phyloP scores from a whole-genome alignment of 2,329 filamentous ascomycete species.

The Fusarium tuaranense region DNA sequence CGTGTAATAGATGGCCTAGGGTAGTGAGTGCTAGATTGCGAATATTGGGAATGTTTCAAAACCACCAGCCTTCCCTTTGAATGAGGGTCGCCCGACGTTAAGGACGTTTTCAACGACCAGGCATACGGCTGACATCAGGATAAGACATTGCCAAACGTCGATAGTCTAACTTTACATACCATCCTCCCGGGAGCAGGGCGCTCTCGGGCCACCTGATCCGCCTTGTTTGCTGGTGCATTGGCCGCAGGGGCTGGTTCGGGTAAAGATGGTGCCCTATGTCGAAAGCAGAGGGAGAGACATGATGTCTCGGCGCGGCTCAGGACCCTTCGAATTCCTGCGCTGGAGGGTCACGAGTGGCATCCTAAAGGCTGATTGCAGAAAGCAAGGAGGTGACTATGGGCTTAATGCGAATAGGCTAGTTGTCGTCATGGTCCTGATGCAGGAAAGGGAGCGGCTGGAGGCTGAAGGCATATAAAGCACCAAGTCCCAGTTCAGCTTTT shows the following conservation, averaged over 20 bases:
- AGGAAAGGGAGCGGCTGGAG: conserved; percentile 30
- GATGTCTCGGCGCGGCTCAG: conserved; percentile 34
- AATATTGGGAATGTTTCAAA: conserved; percentile 34
- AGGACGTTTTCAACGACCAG: conserved; percentile 13
- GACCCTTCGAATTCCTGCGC: conserved; percentile 24
- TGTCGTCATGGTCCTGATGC: conserved; percentile 26
- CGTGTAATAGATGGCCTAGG: not conserved
- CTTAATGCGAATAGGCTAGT: conserved; percentile 3
- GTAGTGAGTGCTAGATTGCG: not conserved
- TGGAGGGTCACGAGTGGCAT: conserved; percentile 14
- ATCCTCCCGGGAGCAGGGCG: not conserved
- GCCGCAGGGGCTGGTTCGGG: conserved; percentile 31
- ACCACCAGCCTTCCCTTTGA: conserved; percentile 22
- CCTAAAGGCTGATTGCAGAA: conserved; percentile 19
- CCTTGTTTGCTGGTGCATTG: conserved; percentile 29
- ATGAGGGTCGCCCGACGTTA: conserved; percentile 10
- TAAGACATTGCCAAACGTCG: conserved; percentile 8
- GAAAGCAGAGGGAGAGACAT: conserved; percentile 18
- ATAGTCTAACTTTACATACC: not conserved
- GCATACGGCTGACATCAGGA: conserved; percentile 9
- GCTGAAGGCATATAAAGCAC: conserved; percentile 31
- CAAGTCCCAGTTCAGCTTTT: conserved; percentile 4
- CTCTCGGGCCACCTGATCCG: conserved; percentile 7
- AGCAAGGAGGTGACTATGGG: conserved; percentile 6
- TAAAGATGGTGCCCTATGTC: conserved; percentile 21